Percentiles rank a stretch among this genome's conserved stretches.
Conservation (phyloP, 805 yeast species). For the Saccharomycopsis vini region DNA sequence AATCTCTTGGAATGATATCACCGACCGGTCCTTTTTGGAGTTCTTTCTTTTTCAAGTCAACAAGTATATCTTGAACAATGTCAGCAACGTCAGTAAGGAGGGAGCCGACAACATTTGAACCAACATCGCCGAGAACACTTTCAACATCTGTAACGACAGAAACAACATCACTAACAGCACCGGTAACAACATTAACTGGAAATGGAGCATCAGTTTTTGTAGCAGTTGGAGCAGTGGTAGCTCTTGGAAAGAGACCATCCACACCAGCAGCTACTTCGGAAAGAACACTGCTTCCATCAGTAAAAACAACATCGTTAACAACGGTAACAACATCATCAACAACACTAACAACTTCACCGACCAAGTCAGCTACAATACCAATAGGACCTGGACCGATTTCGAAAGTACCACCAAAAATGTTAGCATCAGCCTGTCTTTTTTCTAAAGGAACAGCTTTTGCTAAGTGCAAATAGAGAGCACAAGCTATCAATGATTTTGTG, state of each 20-base stretch:
- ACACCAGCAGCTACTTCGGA: slow-evolving; percentile 3
- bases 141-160: no score
- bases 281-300: slow-evolving; percentile 5
- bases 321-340: slow-evolving; percentile 3
- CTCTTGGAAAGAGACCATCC: slow-evolving; percentile 1
- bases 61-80: background rate
- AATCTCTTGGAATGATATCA: slow-evolving; percentile 1
- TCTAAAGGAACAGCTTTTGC: slow-evolving; percentile 3
- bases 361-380: slow-evolving; percentile 7
- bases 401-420: background rate
- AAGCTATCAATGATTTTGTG: no score
- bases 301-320: no score
- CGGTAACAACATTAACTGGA: no score
- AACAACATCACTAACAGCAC: no score
- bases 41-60: slow-evolving; percentile 5
- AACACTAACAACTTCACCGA: slow-evolving; percentile 2
- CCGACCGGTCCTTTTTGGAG: background rate
- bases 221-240: no score
- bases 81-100: slow-evolving; percentile 10
- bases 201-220: no score
- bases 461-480: no score
- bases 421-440: slow-evolving; percentile 1
- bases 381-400: slow-evolving; percentile 11
- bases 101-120: no score
- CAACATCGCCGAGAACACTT: no score